These are phyloP conservation scores for grape (Vitis vinifera) DNA, from an alignment of 164 flowering plant species.

Conservation along the genomic window ASM3070453v1 NC_081807.1:2997001-2997500, in stretches of 20 bases:
- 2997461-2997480: no score
- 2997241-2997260: constrained; percentile 13
- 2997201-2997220: constrained; percentile 46
- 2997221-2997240: constrained; percentile 28
- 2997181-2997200: constrained; percentile 40
- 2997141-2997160: constrained; percentile 63
- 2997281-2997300: constrained; percentile 57
- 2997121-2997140: constrained; percentile 59
- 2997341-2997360: constrained; percentile 29
- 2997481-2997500: no score
- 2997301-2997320: constrained; percentile 39
- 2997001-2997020: constrained; percentile 48
- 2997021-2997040: constrained; percentile 41
- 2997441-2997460: no score
- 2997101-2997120: constrained; percentile 61
- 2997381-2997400: not conserved
- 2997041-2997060: constrained; percentile 44
- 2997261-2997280: constrained; percentile 38
- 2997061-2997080: constrained; percentile 55
- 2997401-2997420: no score
- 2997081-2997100: constrained; percentile 52
- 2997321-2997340: constrained; percentile 46
- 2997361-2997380: constrained; percentile 23
- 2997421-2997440: no score
- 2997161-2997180: constrained; percentile 46